These are phyloP conservation scores for Glaciozyma antarctica DNA, from an alignment of 768 basidiomycete genomes.

Conservation along the genomic window DNA sequence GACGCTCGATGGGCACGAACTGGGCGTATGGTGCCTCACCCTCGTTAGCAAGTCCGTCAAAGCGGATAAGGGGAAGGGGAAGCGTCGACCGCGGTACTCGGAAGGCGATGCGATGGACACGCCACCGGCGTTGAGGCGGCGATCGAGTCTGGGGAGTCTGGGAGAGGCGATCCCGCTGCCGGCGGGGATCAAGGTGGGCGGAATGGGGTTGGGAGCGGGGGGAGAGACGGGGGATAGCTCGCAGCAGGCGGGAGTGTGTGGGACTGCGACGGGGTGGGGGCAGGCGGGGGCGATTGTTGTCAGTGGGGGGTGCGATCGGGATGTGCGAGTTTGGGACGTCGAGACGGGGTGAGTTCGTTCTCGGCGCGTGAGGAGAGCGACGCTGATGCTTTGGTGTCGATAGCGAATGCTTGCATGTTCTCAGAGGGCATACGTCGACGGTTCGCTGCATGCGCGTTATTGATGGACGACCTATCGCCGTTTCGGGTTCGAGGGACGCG, in stretches of 20 bases:
- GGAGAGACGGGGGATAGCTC: slow-evolving; percentile 23
- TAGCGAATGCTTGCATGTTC: slow-evolving; percentile 62
- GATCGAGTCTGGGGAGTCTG: background rate
- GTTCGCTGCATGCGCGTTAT: slow-evolving; percentile 82
- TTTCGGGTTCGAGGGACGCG: slow-evolving; percentile 79
- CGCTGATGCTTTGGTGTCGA: background rate
- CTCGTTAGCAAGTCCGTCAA: slow-evolving; percentile 61
- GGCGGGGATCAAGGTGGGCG: slow-evolving; percentile 6
- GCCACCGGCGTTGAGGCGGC: no score
- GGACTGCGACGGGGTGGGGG: slow-evolving; percentile 78
- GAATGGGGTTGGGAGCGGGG: slow-evolving; percentile 31
- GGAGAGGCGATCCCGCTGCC: no score
- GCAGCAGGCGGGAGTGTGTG: slow-evolving; percentile 43
- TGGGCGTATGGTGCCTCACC: slow-evolving; percentile 86
- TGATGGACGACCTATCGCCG: slow-evolving; percentile 74
- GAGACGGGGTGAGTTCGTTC: slow-evolving; percentile 57
- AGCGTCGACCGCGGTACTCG: background rate
- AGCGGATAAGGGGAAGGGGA: background rate
- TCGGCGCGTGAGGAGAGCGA: no score
- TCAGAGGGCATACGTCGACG: slow-evolving; percentile 78
- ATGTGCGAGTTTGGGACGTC: slow-evolving; percentile 85
- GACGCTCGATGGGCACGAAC: slow-evolving; percentile 71
- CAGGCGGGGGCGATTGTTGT: slow-evolving; percentile 73
- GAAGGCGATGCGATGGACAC: no score
- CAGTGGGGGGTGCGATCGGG: slow-evolving; percentile 86